These are phyloP conservation scores for Fusarium palustre DNA, from an alignment of 2,329 filamentous ascomycete species.

Conservation along the genomic window DNA sequence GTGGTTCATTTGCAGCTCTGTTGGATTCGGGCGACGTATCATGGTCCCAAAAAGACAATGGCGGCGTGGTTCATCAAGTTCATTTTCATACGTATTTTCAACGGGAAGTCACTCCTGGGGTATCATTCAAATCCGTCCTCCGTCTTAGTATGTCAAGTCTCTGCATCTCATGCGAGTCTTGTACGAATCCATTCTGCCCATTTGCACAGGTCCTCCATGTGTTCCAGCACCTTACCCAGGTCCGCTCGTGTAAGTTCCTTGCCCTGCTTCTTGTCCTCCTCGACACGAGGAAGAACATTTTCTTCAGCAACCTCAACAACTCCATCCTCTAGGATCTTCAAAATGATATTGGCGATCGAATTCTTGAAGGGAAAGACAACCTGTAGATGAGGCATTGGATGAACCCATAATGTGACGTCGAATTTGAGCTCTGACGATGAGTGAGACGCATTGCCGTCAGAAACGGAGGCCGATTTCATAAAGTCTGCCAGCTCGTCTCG, in stretches of 20 bases:
- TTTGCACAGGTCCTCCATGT: constrained; percentile 63
- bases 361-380: constrained; percentile 65
- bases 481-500: constrained; percentile 52
- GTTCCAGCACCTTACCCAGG: constrained; percentile 60
- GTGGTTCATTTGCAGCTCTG: neutral
- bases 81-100: neutral
- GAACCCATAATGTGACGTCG: constrained; percentile 65
- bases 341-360: constrained; percentile 63
- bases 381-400: constrained; percentile 62
- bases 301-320: constrained; percentile 69
- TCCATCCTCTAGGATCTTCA: constrained; percentile 71
- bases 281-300: constrained; percentile 56
- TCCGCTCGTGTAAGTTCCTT: constrained; percentile 56
- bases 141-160: neutral
- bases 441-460: neutral
- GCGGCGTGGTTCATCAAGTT: constrained; percentile 1
- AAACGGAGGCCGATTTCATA: constrained; percentile 35
- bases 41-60: neutral
- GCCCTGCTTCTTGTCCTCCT: constrained; percentile 48
- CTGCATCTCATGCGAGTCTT: constrained; percentile 45
- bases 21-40: neutral
- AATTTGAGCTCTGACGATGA: constrained; percentile 50
- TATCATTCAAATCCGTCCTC: constrained; percentile 43
- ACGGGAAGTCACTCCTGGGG: constrained; percentile 31
- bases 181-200: constrained; percentile 67